Percentiles rank a stretch among this genome's conserved stretches.
These are phyloP conservation scores for Yarrowia sp. DNA, from an alignment of 805 yeast genomes.

Conservation along the genomic window DNA sequence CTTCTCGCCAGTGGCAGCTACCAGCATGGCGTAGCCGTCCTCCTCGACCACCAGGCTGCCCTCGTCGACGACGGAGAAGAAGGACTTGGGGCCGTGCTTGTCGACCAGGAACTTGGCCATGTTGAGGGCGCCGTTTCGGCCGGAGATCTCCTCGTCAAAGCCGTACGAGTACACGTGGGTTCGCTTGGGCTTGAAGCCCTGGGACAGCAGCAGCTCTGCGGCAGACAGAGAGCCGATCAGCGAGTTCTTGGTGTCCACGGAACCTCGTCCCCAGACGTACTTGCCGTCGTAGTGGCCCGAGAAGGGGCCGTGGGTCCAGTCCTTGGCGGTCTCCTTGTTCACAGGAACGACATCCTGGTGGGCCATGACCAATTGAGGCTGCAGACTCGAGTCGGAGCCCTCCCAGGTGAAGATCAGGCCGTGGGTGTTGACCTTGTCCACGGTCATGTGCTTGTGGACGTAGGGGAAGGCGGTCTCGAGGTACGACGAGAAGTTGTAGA, in stretches of 20 bases:
- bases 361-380: constrained; percentile 69
- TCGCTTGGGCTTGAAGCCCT: constrained; percentile 59
- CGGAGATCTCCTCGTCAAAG: constrained; percentile 75
- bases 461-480: constrained; percentile 56
- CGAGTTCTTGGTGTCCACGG: constrained; percentile 70
- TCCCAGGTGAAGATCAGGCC: constrained; percentile 64
- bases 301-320: constrained; percentile 70
- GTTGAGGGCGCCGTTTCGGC: constrained; percentile 56
- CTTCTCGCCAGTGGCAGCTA: constrained; percentile 56
- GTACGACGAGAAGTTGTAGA: constrained; percentile 52
- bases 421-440: constrained; percentile 58
- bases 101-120: constrained; percentile 49
- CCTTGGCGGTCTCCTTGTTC: constrained; percentile 49
- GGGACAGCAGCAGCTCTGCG: constrained; percentile 51
- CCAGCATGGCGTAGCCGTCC: constrained; percentile 1
- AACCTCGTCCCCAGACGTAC: constrained; percentile 72
- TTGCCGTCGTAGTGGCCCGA: constrained; percentile 67
- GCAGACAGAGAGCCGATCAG: constrained; percentile 67
- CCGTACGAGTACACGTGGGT: constrained; percentile 67
- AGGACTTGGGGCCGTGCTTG: constrained; percentile 57
- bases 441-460: constrained; percentile 47
- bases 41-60: constrained; percentile 48
- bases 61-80: constrained; percentile 71
- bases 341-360: constrained; percentile 85
- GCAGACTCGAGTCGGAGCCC: constrained; percentile 51